These are phyloP conservation scores for Hymenoscyphus scutula DNA, from an alignment of 2,329 filamentous ascomycete species.

Conservation along the genomic window DNA sequence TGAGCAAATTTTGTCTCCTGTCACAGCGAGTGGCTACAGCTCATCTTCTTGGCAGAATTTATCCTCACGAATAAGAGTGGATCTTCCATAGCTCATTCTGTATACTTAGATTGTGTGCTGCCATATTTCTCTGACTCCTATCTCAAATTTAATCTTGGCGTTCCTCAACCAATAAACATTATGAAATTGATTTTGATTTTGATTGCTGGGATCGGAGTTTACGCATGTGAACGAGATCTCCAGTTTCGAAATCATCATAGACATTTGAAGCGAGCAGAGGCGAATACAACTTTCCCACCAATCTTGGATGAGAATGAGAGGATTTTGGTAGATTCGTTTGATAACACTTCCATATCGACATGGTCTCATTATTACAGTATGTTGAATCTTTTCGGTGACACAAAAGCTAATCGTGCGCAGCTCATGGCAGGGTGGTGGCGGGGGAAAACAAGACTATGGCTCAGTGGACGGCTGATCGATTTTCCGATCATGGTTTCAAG, in stretches of 20 bases:
- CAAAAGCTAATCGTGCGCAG: neutral
- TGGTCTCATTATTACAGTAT: neutral
- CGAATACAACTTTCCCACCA: neutral
- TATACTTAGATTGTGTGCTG: neutral
- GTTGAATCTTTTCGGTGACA: neutral
- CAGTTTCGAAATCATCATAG: neutral
- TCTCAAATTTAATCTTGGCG: conserved; percentile 5
- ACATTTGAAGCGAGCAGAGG: neutral
- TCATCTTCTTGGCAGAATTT: neutral
- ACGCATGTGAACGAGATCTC: conserved; percentile 1
- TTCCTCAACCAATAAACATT: neutral
- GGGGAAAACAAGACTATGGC: conserved; percentile 8
- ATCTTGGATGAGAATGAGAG: neutral
- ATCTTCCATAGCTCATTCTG: neutral
- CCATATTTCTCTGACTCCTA: neutral
- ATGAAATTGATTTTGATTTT: neutral
- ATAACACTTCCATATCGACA: conserved; percentile 1
- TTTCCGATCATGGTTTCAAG: neutral
- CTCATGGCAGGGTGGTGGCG: neutral
- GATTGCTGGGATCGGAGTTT: conserved; percentile 4
- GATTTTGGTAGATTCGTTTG: neutral
- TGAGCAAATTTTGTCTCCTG: neutral
- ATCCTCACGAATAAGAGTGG: neutral
- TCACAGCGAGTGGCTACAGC: neutral
- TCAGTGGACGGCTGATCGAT: conserved; percentile 1